Percentiles rank a stretch among this genome's conserved stretches.
phyloP scores from a whole-genome alignment of 768 basidiomycete species.

The Amanita inopinata region DNA sequence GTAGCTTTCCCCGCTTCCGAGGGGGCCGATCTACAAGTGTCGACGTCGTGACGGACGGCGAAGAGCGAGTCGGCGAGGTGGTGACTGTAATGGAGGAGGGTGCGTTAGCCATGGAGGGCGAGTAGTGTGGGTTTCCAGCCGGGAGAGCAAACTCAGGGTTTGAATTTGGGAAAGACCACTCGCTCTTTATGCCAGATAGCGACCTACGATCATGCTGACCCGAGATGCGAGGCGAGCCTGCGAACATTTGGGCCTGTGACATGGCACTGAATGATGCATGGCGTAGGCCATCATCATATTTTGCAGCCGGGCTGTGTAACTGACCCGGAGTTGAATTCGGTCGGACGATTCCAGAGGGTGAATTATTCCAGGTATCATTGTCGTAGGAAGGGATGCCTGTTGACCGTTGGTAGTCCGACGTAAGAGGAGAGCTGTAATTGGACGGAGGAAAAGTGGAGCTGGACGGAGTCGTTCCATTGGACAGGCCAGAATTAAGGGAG shows the following conservation, averaged over 20 bases:
- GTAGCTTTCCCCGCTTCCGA: constrained; percentile 79
- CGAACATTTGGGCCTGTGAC: constrained; percentile 53
- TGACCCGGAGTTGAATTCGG: constrained; percentile 61
- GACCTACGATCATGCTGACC: constrained; percentile 59
- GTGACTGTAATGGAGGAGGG: constrained; percentile 33
- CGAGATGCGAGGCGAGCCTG: constrained; percentile 61
- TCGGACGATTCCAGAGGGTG: constrained; percentile 51
- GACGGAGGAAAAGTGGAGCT: constrained; percentile 39
- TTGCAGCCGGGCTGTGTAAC: constrained; percentile 41
- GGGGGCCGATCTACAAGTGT: constrained; percentile 67
- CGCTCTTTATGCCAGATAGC: constrained; percentile 48
- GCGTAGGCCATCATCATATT: constrained; percentile 65
- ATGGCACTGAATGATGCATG: constrained; percentile 58
- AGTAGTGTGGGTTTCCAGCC: constrained; percentile 28
- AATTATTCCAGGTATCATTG: constrained; percentile 44
- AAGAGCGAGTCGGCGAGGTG: constrained; percentile 43
- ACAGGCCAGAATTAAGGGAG: constrained; percentile 38
- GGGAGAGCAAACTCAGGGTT: constrained; percentile 47
- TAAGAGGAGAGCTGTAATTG: constrained; percentile 34
- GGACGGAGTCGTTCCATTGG: constrained; percentile 43
- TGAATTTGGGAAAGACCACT: constrained; percentile 52
- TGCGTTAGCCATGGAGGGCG: constrained; percentile 36
- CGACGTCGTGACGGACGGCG: constrained; percentile 40
- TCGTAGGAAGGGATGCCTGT: constrained; percentile 36
- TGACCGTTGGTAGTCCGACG: constrained; percentile 38